Evolutionary conservation across 768 basidiomycete genomes (phyloP), one percentile per base, ranked within the genome.

Genomic region (Chiua virens): DNA sequence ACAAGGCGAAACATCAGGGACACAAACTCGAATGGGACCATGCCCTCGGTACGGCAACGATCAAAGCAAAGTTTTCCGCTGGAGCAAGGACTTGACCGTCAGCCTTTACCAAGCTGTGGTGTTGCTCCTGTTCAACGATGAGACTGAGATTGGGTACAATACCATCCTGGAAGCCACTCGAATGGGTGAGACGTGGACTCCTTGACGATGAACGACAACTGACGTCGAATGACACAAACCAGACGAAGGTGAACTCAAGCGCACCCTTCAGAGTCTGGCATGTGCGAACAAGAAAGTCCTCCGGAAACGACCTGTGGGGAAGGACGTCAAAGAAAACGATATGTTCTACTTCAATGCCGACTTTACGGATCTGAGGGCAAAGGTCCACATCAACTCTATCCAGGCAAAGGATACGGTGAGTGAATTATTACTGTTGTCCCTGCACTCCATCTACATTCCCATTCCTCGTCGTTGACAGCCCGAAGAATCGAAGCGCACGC

Each of bases 311-410:
- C 93, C 96, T 0, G 65, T 68, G 0, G 89, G 92, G 7, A 82
- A 79, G 57, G 93, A 96, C 20, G 85, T 99, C 35, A 67, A 82
- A 25, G 81, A 86, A 30, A 73, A 67, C 2, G 97, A 98, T 61
- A 65, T 79, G 39, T 98, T 99, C 67, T 69, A 71, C 28, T 93
- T 87, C 74, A 97, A 98, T 66, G 73, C 79, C 27, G 82, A 82
- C 9, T 98, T 98, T 68, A 82, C 83, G 25, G 89, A 96, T 60
- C 77, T 86, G 8, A 78, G 82, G 37, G 71, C 83, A 34, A 90
- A 86, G 59, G 80, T 99, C 36, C 91, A 91, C 69, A 95, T 98
- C 72, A 96, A 94, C 63, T 90, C 94, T 20, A 96, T 99, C 43
- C 97, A 98, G 68, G 88, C 86, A 15, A 94, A 94, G 64, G 88